phyloP scores from a whole-genome alignment of 192 early-diverging fungal species.

The Coemansia sp. region DNA sequence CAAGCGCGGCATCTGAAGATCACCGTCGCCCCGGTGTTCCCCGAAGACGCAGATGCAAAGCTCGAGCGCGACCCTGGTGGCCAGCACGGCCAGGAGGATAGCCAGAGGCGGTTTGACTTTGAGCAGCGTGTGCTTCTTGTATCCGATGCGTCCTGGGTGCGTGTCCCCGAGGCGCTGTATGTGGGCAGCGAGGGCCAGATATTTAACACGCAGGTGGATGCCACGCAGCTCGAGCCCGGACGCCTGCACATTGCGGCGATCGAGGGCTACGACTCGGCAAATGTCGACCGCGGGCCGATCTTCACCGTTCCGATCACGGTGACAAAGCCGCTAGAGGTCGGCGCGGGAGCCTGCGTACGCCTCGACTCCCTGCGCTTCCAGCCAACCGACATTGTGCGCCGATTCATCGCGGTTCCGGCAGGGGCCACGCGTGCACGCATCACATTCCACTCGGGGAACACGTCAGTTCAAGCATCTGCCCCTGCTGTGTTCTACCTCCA shows the following conservation, averaged over 20 bases:
- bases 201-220: slow-evolving; percentile 78
- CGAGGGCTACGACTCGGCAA: slow-evolving; percentile 73
- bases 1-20: slow-evolving; percentile 60
- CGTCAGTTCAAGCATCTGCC: slow-evolving; percentile 28
- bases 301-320: slow-evolving; percentile 90
- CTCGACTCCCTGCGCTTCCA: slow-evolving; percentile 65
- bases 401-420: slow-evolving; percentile 77
- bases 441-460: slow-evolving; percentile 33
- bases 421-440: slow-evolving; percentile 79
- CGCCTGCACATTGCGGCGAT: slow-evolving; percentile 77
- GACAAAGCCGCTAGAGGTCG: slow-evolving; percentile 68
- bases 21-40: slow-evolving; percentile 29
- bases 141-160: slow-evolving; percentile 75
- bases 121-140: slow-evolving; percentile 76
- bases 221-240: slow-evolving; percentile 73
- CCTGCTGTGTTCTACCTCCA: slow-evolving; percentile 72
- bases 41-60: slow-evolving; percentile 53
- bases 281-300: slow-evolving; percentile 71
- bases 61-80: slow-evolving; percentile 67
- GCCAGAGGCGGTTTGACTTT: slow-evolving; percentile 66
- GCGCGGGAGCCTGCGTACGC: slow-evolving; percentile 49
- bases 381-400: slow-evolving; percentile 77
- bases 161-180: slow-evolving; percentile 70
- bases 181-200: slow-evolving; percentile 62
- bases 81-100: slow-evolving; percentile 56